phyloP scores from a whole-genome alignment of 2,329 filamentous ascomycete genomes.

The Penicillium palitans region DNA sequence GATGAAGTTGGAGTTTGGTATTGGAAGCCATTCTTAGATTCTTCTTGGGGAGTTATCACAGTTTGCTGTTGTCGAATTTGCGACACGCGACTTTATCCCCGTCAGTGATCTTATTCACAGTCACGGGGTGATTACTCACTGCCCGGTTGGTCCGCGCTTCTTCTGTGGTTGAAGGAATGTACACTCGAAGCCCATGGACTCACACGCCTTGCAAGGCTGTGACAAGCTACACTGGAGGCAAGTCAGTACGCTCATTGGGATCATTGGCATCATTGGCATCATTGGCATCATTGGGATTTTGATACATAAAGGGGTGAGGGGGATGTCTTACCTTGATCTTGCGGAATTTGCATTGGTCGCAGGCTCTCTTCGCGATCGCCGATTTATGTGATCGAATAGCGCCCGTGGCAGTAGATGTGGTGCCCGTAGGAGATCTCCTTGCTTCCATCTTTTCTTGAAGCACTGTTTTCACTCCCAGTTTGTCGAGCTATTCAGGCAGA shows the following conservation, averaged over 20 bases:
- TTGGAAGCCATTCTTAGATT: constrained; percentile 22
- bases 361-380: constrained; percentile 39
- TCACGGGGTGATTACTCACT: constrained; percentile 31
- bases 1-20: constrained; percentile 26
- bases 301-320: background rate
- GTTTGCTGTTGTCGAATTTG: constrained; percentile 42
- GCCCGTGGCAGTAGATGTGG: constrained; percentile 8
- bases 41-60: constrained; percentile 19
- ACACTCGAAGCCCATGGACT: constrained; percentile 42
- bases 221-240: constrained; percentile 40
- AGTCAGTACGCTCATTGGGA: constrained; percentile 1
- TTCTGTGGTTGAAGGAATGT: constrained; percentile 46
- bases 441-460: constrained; percentile 20
- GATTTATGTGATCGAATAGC: constrained; percentile 29
- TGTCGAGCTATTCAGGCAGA: background rate
- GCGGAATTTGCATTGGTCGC: constrained; percentile 45
- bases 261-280: background rate
- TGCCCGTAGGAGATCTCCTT: constrained; percentile 21
- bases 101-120: constrained; percentile 4
- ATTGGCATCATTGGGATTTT: background rate
- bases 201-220: constrained; percentile 41
- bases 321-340: constrained; percentile 37
- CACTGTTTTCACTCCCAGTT: no score
- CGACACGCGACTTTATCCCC: constrained; percentile 34
- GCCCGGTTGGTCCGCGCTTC: constrained; percentile 42